Evolutionary conservation across 2,329 filamentous ascomycete species (phyloP), one percentile per base, ranked within the genome.

Genomic region (Fonsecaea erecta): DNA sequence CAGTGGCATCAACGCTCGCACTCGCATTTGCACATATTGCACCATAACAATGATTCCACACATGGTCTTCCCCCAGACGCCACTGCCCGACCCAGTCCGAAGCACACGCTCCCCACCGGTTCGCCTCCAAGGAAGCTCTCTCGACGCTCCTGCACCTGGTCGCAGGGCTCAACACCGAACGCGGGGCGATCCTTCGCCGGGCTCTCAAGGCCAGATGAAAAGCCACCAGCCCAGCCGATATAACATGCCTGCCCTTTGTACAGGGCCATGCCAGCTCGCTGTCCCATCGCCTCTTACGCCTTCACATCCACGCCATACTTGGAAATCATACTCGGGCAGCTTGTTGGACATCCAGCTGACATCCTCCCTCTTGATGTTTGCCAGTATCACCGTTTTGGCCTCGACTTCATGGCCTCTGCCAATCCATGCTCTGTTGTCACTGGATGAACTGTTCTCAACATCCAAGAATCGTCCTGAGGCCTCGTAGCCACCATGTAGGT

Each of bases 281-380:
- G 83, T 80, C 86, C 89, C 14, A 86, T 91, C 67, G 89, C 92
- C 74, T 89, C 90, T 8, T 93, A 93, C 78, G 89, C 90, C 48
- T 93, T 93, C 74, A 90, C 86, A 2, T 84, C 82, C 71, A 89
- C 89, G n/a, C 88, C 90, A 26, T 87, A 83, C 68, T 78, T n/a
- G 21, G 48, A 52, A 26, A 4, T 73, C 75, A 57, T 76, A 83
- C 78, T 82, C 80, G 2, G 77, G 75, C n/a, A 83, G 75, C 26
- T 80, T 71, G 48, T 77, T 68, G 9, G 71, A 65, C 1, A 83
- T 77, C 81, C 81, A 83, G 30, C 75, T 69, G 2, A 79, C 79
- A 63, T 79, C 71, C 64, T 83, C 80, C 30, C 74, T 75, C 43
- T 77, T 73, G 14, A 81, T 63, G 64, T 75, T 80, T 16, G 80